phyloP scores from a whole-genome alignment of 805 yeast species.

The Sugiyamaella americana region DNA sequence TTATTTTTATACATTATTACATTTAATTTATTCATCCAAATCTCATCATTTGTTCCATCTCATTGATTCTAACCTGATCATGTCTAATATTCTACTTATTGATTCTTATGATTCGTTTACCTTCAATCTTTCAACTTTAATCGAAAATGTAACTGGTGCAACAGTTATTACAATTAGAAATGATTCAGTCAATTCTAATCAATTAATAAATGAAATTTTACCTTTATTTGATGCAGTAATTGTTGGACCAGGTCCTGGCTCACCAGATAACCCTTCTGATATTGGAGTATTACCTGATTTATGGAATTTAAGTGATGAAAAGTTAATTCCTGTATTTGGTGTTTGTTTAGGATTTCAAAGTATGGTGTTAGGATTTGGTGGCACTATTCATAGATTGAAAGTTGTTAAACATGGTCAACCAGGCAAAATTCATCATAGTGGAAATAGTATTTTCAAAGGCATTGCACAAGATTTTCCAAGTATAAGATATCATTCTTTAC shows the following conservation, averaged over 20 bases:
- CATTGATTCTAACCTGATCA: conserved; percentile 9
- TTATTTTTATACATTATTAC: too few species aligned
- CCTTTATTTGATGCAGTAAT: conserved; percentile 65
- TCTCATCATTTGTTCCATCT: neutral
- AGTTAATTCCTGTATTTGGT: conserved; percentile 67
- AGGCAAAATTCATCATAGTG: conserved; percentile 40
- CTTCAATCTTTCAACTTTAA: conserved; percentile 62
- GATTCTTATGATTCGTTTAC: conserved; percentile 97
- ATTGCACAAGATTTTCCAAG: conserved; percentile 48
- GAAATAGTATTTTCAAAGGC: conserved; percentile 37
- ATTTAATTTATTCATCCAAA: too few species aligned
- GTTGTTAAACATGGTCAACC: conserved; percentile 83
- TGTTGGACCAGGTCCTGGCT: conserved; percentile 97
- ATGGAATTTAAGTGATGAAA: conserved; percentile 37
- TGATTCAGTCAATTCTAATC: conserved; percentile 42
- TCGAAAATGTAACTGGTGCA: conserved; percentile 47
- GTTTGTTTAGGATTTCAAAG: conserved; percentile 92
- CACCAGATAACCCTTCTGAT: conserved; percentile 59
- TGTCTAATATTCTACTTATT: conserved; percentile 48
- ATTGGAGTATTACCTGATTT: conserved; percentile 64
- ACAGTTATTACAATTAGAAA: conserved; percentile 56
- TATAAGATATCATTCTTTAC: conserved; percentile 86
- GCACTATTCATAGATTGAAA: conserved; percentile 44
- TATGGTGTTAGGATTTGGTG: conserved; percentile 59
- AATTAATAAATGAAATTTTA: conserved; percentile 38